Percentiles rank a stretch among this genome's conserved stretches.
phyloP scores from a whole-genome alignment of 2,329 filamentous ascomycete genomes.

The Metarhizium brunneum region DNA sequence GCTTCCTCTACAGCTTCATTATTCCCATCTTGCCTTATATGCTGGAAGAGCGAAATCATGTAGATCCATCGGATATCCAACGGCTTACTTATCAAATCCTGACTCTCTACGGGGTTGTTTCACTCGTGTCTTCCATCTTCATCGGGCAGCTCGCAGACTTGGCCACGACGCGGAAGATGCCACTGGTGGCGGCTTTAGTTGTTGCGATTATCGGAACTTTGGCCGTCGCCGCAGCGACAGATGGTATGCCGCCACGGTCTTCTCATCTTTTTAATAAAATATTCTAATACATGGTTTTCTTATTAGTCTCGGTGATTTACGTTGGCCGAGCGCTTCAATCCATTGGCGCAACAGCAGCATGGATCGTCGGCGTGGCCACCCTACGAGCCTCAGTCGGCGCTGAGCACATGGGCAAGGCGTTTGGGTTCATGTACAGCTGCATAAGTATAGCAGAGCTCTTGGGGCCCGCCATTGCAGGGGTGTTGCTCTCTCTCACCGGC shows the following conservation, averaged over 20 bases:
- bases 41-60: background rate
- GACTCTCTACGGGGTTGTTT: background rate
- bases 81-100: background rate
- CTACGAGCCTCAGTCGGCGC: background rate
- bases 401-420: background rate
- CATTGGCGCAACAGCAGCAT: background rate
- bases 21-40: conserved; percentile 1
- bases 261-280: background rate
- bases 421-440: background rate
- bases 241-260: background rate
- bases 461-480: background rate
- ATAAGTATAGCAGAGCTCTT: background rate
- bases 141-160: conserved; percentile 1
- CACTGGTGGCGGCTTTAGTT: background rate
- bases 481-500: background rate
- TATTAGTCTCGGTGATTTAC: background rate
- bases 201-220: background rate
- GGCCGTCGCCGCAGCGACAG: background rate
- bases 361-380: conserved; percentile 1
- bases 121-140: background rate
- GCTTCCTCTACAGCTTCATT: conserved; percentile 1
- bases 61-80: background rate
- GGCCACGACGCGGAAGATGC: background rate
- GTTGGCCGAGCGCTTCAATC: background rate
- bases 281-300: background rate